Base-by-base conservation (phyloP, 2,329 filamentous ascomycete genomes). In the Penicillium oxalicum region DNA sequence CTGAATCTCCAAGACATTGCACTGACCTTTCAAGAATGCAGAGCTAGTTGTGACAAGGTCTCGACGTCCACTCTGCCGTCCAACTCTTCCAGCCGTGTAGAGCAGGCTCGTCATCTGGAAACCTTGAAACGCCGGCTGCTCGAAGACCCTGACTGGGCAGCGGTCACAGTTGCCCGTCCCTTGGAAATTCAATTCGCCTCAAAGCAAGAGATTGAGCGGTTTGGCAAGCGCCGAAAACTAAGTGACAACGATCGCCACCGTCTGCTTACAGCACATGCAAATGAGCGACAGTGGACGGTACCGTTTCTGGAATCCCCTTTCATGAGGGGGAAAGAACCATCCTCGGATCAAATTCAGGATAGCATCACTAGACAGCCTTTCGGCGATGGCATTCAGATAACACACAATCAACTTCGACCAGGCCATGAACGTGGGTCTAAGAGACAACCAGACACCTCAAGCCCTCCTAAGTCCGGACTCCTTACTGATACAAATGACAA, bases 111-210 rank as follows among this genome's bases (percentile, higher is more conserved):
- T 33, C 52, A 47, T 18, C 35, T 70, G 41, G 62, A 61, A 12
- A 13, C 43, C 5, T 52, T 70, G 32, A 69, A 67, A 39, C 64
- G 54, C 9, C 59, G 59, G 28, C 58, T 72, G 1, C 63, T 72
- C 5, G 50, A 65, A 44, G 61, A 61, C 38, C 44, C 58, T 5
- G 69, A 73, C 47, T 72, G 70, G 70, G 68, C 63, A n/a, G 59
- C 58, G 3, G 52, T 72, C 9, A 63, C 64, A 8, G 57, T 57
- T 4, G 51, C 64, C 9, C 65, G 65, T 35, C 68, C 70, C 7
- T 49, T 71, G 6, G 56, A 61, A n/a, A 60, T 69, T 13, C 40
- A 54, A 18, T 70, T 68, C 44, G 54, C 55, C 6, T 49, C 60
- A 4, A 50, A 49, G 6, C 58, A 66, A 40, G 66, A 67, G 36